Evolutionary conservation across 208 protist species (phyloP).

Genomic region (Leishmania braziliensis): DNA sequence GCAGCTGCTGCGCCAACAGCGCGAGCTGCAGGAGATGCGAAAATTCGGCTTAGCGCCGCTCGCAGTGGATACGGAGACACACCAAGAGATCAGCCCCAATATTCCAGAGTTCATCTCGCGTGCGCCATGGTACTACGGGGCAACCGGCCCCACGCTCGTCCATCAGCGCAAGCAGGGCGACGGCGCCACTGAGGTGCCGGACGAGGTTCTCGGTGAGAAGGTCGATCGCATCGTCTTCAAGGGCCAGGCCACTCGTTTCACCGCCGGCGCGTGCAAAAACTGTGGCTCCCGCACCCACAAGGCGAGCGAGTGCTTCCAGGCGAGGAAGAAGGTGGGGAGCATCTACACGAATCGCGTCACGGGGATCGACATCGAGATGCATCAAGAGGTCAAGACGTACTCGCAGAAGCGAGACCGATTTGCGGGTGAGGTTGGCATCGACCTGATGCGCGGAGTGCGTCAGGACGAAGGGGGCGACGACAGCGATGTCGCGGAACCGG

Average conservation of each 20-base stretch:
- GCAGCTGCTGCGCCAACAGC: constrained; percentile 72
- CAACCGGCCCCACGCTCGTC: constrained; percentile 77
- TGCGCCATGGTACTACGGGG: constrained; percentile 96
- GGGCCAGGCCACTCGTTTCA: constrained; percentile 84
- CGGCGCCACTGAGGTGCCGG: constrained; percentile 5
- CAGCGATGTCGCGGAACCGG: constrained; percentile 7
- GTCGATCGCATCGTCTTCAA: constrained; percentile 42
- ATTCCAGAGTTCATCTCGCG: constrained; percentile 98
- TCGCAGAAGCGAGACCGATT: constrained; percentile 80
- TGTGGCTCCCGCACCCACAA: constrained; percentile 98
- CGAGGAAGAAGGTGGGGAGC: constrained; percentile 76
- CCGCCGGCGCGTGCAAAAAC: constrained; percentile 98
- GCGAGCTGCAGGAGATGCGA: constrained; percentile 88
- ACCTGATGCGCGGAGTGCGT: constrained; percentile 48
- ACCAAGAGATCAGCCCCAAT: constrained; percentile 97
- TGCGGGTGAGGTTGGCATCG: constrained; percentile 60
- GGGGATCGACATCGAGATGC: constrained; percentile 46
- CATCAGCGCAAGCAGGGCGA: constrained; percentile 81
- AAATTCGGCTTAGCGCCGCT: constrained; percentile 87
- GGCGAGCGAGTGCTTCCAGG: constrained; percentile 94
- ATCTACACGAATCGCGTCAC: constrained; percentile 72
- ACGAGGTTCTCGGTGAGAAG: constrained; percentile 45
- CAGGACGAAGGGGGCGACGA: constrained; percentile 18
- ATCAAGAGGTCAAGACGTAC: constrained; percentile 38
- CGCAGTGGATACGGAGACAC: constrained; percentile 73